Base-by-base conservation (phyloP, 108 stramenopile species). In the Skeletonema potamos region DNA sequence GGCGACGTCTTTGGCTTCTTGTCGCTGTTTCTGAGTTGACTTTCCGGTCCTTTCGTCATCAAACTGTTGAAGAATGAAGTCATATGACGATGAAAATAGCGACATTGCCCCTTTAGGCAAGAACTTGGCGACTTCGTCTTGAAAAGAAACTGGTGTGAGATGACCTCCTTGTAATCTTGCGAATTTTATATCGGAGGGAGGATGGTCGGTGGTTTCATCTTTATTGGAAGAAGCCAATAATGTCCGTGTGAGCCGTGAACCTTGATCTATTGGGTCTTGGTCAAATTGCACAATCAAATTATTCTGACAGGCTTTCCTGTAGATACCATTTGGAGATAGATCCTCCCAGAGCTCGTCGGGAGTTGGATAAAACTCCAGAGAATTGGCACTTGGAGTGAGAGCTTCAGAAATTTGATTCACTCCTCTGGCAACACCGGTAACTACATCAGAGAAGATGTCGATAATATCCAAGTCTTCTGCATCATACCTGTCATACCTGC, bases 221-320 rank as follows among this genome's bases (percentile, higher is more conserved):
- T 6, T 22, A 26, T 61, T 28, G 32, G 44, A 58, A 32, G 65
- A 62, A 9, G 68, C 43, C 32, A 92, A 32, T 13, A 88, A 55
- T 4, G 67, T 65, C 0, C 74, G 54, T 6, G 93, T 87, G 64
- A 94, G 64, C 58, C 89, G 82, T 26, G 90, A 57, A 41, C 91
- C 87, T 60, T 94, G 93, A 77, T 91, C 90, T 22, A 94, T 84
- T 1, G 66, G 70, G 66, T 94, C 93, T 26, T 92, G 69, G 36
- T 90, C 90, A 76, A 94, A 92, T 65, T 94, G 93, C 0, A 94
- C 88, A 41, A 94, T 55, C 69, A 94, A 71, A 34, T 89, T 94
- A 39, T 89, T 71, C 33, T 73, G 76, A 46, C 90, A 77, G 12
- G 27, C 57, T 26, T 85, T 87, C 27, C 81, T 68, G 17, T 76